These are phyloP conservation scores for Boletus insuetus DNA, from an alignment of 768 basidiomycete genomes.

Conservation along the genomic window DNA sequence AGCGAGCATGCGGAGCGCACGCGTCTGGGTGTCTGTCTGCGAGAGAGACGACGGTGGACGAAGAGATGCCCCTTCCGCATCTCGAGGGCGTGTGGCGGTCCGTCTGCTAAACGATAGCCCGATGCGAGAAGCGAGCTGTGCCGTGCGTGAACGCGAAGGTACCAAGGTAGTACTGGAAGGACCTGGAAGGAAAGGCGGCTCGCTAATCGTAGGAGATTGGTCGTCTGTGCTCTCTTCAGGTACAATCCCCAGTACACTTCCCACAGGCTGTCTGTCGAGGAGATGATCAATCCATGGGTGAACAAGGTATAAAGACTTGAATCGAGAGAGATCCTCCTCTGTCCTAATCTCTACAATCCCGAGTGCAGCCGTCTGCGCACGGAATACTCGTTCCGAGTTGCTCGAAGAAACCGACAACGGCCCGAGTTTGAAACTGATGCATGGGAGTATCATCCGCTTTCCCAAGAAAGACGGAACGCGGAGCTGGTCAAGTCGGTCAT, in stretches of 20 bases:
- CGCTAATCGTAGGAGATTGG: neutral
- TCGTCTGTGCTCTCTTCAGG: neutral
- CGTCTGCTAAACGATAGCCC: neutral
- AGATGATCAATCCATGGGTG: neutral
- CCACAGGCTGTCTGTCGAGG: neutral
- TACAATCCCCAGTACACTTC: neutral
- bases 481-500: neutral
- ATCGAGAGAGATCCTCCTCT: neutral
- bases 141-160: neutral
- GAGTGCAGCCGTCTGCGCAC: neutral
- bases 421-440: neutral
- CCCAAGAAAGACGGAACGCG: neutral
- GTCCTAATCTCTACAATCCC: neutral
- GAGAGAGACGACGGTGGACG: neutral
- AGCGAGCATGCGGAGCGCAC: neutral
- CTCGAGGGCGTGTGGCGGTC: too few relatives aligned
- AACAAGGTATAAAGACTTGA: neutral
- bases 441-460: neutral
- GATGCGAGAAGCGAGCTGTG: neutral
- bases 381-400: neutral
- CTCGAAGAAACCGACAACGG: neutral
- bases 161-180: neutral
- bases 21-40: neutral
- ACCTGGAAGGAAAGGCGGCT: neutral
- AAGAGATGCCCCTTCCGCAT: neutral